Percentiles rank a stretch among this genome's conserved stretches.
phyloP scores from a whole-genome alignment of 169 alveolate genomes.

The Cryptosporidium meleagridis region DNA sequence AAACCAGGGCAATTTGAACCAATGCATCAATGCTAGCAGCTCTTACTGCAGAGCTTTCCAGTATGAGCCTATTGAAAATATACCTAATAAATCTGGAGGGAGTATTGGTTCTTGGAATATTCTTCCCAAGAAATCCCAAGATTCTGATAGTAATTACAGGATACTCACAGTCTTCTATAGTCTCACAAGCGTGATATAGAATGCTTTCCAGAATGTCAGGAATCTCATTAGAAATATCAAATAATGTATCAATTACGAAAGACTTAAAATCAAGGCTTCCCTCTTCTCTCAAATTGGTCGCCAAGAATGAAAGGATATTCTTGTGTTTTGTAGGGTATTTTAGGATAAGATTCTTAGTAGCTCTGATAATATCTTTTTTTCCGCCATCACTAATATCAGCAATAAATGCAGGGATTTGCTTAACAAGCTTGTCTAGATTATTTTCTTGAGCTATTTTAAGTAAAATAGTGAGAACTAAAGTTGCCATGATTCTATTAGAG shows the following conservation, averaged over 20 bases:
- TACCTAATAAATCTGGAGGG: constrained; percentile 94
- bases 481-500: constrained; percentile 91
- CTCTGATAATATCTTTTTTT: constrained; percentile 91
- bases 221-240: constrained; percentile 86
- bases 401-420: constrained; percentile 87
- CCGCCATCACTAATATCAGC: constrained; percentile 88
- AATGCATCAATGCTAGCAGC: constrained; percentile 97
- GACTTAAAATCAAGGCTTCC: constrained; percentile 89
- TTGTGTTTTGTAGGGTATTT: constrained; percentile 92
- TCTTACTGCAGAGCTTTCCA: constrained; percentile 95
- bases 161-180: constrained; percentile 97
- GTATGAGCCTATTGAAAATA: constrained; percentile 95
- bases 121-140: constrained; percentile 90
- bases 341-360: constrained; percentile 91
- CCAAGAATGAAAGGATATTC: constrained; percentile 88
- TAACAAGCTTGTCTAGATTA: constrained; percentile 92
- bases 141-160: constrained; percentile 88
- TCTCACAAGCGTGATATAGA: constrained; percentile 93
- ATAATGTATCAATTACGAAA: constrained; percentile 92
- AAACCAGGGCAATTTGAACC: constrained; percentile 86
- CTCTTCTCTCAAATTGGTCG: constrained; percentile 92
- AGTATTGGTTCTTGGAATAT: constrained; percentile 89
- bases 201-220: constrained; percentile 88
- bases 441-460: constrained; percentile 95
- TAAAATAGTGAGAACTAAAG: constrained; percentile 94